Evolutionary conservation across 2,329 filamentous ascomycete genomes (phyloP), one percentile per base, ranked within the genome.

Genomic region (Curvularia spicifera): DNA sequence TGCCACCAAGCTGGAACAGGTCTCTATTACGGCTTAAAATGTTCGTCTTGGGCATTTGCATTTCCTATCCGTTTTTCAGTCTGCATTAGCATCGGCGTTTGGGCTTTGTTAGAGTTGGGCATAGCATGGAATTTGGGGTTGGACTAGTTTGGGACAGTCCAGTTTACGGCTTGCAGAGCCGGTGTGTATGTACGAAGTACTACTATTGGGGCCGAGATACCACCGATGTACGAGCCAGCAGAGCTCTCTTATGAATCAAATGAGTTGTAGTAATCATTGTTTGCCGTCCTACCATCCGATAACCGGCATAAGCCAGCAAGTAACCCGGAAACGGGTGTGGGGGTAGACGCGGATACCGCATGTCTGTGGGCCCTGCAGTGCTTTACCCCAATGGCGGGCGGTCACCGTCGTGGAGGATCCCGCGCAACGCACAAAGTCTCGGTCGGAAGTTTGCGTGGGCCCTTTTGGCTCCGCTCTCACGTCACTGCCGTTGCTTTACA

Each of bases 111-210:
- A 20, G 35, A 35, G 24, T 39, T 26, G 35, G 35, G 47, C 47
- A 50, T 50, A 39, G 22, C 47, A 77, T 61, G 76, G 78, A 75
- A 77, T 80, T 79, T 68, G 67, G 58, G 61, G 59, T 61, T 50
- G 53, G 33, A 50, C 57, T 55, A 56, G 28, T 47, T n/a, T 54
- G 46, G 50, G 20, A 47, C n/a, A 48, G 28, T 29, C 37, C 18
- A 51, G 59, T 55, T 51, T 51, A 53, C 55, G 50, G 50, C 42
- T 43, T 31, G 26, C 46, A 54, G 53, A 29, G 40, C 52, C 53
- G 56, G 60, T 58, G 52, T 51, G 55, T 60, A 31, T 31, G 29
- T 31, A 29, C 18, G 18, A 18, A 18, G 31, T 33, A 57, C 49
- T 33, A 57, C 49, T 60, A 44, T 50, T 54, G 60, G 65, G 64